Evolutionary conservation across 2,329 filamentous ascomycete species (phyloP), one percentile per base, ranked within the genome.

Genomic region (Sporothrix variecibatus): DNA sequence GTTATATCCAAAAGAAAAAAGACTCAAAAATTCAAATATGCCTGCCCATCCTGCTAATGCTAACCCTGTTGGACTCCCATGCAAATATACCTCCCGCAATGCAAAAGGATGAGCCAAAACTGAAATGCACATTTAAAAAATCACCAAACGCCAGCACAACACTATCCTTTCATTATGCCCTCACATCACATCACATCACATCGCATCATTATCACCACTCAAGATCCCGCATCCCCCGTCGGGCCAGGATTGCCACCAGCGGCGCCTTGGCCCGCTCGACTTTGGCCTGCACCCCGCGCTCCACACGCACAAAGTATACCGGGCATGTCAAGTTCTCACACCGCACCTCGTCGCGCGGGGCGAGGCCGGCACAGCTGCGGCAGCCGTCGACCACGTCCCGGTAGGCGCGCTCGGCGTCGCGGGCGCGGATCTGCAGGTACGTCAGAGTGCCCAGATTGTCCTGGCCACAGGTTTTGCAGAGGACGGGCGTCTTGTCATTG

Each of bases 321-420:
- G 95, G 93, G 80, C 96, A 99, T 82, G 97, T 95, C 81, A 93
- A 90, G 81, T 93, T 97, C 80, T 97, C 94, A 80, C 96, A 99
- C 56, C 83, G 86, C n/a, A 98, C 91, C 46, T 92, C 90, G 51
- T 98, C 95, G 1, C 89, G 84, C 76, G 90, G 92, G 3, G 92
- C 86, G 23, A 95, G 80, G 0, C 90, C 91, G 53, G 94, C 91
- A 81, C 96, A 99, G 78, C 89, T 93, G 75, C 92, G 90, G 82
- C 96, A 99, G 9, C 97, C 85, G 69, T 86, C 86, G 53, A 92
- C 85, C 8, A 97, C 82, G 75, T 94, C 89, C 62, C 85, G 81
- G 12, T 89, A 87, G 75, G 87, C 89, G 78, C 85, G 87, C 81
- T 97, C 93, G 69, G 90, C 89, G 3, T 82, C 83, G 56, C 86